Base-by-base conservation (phyloP, 139 green algal genomes). In the Auxenochlorella pyrenoidosa region DNA sequence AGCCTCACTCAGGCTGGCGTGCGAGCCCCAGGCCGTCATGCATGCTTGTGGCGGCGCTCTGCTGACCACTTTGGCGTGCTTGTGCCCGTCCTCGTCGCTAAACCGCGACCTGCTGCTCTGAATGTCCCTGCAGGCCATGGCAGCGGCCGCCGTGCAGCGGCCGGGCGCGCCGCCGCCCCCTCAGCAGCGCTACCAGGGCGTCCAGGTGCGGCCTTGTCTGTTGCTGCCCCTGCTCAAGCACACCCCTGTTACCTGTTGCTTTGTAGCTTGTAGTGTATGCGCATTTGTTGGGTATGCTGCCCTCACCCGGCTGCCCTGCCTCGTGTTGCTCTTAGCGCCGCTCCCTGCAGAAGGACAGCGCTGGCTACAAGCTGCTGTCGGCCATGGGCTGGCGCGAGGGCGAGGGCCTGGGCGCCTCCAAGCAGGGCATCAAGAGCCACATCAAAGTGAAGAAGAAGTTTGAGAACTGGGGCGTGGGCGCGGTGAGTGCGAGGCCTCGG, bases 401-500 rank as follows among this genome's bases (percentile, higher is more conserved):
- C 36, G 92, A 97, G n/a, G 95, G 95, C 4, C 85, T 98, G 93
- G 95, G 95, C 30, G 93, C 94, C 2, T 90, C 90, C 36, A 94
- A 95, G 86, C 94, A 97, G 81, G 95, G 95, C 83, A 98, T 98
- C 84, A 96, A 92, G n/a, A 84, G 93, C 70, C 95, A 98, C 86
- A 90, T 98, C 19, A 93, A 91, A 76, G 95, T 96, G n/a, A 97
- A 96, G 89, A 97, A 97, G 90, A 96, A 96, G 82, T 91, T 93
- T 82, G 95, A 98, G 78, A 94, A 91, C 12, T 91, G 93, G 76
- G 95, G 95, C 63, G 95, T 98, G 24, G 95, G 95, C 36, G 92
- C 93, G 86, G 88, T 89, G 75, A 81, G 88, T 32, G 13, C 6
- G 47, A 12, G 6, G 47, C 8, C 6, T 12, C 6, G 47, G 47